Percentiles rank a stretch among this genome's conserved stretches.
phyloP scores from a whole-genome alignment of 192 early-diverging fungal species.

The Linnemannia schmuckeri region DNA sequence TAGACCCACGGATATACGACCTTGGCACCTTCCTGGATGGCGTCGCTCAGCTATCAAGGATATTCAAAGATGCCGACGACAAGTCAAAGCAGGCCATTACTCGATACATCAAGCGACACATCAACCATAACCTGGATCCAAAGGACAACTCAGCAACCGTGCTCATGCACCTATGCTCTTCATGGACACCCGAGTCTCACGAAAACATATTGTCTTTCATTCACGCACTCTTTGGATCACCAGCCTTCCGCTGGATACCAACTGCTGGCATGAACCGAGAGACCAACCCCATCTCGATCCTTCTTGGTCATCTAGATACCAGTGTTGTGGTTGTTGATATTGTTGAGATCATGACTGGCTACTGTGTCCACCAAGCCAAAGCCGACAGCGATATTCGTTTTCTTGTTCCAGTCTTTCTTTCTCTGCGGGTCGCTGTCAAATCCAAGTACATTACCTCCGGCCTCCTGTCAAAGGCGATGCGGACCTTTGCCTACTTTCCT shows the following conservation, averaged over 20 bases:
- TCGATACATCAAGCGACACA: background rate
- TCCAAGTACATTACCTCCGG: background rate
- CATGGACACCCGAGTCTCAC: background rate
- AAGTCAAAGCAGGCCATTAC: background rate
- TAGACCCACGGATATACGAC: background rate
- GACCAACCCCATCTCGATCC: background rate
- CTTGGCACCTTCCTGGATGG: background rate
- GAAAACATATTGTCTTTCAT: background rate
- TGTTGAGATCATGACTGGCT: background rate
- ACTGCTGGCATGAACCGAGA: background rate
- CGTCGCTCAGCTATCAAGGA: background rate
- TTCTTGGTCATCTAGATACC: background rate
- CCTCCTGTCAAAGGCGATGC: background rate
- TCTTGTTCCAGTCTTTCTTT: background rate
- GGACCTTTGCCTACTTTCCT: background rate
- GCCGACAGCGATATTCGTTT: background rate
- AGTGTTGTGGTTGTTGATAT: background rate
- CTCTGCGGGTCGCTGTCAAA: background rate
- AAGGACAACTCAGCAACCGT: background rate
- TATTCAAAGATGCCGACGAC: background rate
- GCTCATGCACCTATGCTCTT: background rate
- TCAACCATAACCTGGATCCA: background rate
- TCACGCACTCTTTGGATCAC: background rate
- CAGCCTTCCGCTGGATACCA: background rate
- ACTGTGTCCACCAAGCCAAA: background rate